These are phyloP conservation scores for Astrephomene gubernaculifera DNA, from an alignment of 139 green algal species.

Conservation along the genomic window DNA sequence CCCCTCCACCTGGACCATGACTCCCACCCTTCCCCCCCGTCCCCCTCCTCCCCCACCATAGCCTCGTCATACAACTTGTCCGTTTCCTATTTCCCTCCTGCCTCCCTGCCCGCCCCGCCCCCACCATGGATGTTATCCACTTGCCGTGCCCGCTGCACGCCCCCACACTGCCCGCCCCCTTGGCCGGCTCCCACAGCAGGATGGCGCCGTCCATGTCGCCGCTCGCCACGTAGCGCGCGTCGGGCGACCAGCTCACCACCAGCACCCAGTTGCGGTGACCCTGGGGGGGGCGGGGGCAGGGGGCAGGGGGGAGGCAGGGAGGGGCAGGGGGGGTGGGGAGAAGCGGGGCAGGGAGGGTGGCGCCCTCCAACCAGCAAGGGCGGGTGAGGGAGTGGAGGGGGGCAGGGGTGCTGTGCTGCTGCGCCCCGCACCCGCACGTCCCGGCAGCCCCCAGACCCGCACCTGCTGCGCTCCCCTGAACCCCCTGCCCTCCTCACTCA, in stretches of 20 bases:
- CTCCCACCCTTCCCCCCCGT: not conserved
- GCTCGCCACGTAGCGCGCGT: slow-evolving; percentile 80
- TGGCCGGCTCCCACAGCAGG: slow-evolving; percentile 89
- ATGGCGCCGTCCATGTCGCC: slow-evolving; percentile 91
- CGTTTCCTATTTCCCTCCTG: too few relatives aligned
- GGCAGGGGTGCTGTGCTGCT: too few relatives aligned
- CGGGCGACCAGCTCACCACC: slow-evolving; percentile 92
- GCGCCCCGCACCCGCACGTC: too few relatives aligned
- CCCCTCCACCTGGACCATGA: too few relatives aligned
- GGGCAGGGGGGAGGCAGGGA: too few relatives aligned
- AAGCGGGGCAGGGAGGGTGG: too few relatives aligned
- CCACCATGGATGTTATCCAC: slow-evolving; percentile 87
- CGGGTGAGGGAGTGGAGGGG: too few relatives aligned
- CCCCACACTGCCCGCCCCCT: slow-evolving; percentile 66
- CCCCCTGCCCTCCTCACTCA: not conserved
- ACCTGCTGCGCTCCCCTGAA: not conserved
- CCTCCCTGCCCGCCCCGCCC: not conserved
- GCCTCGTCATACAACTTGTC: too few relatives aligned
- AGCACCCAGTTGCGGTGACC: slow-evolving; percentile 95
- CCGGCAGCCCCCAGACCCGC: too few relatives aligned
- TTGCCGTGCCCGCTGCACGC: slow-evolving; percentile 93
- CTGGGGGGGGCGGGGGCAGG: slow-evolving; percentile 50
- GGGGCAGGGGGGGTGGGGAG: not conserved
- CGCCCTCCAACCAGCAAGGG: too few relatives aligned
- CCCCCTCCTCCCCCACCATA: not conserved